Evolutionary conservation across 768 basidiomycete species (phyloP).

Genomic region (Lactarius hatsudake): DNA sequence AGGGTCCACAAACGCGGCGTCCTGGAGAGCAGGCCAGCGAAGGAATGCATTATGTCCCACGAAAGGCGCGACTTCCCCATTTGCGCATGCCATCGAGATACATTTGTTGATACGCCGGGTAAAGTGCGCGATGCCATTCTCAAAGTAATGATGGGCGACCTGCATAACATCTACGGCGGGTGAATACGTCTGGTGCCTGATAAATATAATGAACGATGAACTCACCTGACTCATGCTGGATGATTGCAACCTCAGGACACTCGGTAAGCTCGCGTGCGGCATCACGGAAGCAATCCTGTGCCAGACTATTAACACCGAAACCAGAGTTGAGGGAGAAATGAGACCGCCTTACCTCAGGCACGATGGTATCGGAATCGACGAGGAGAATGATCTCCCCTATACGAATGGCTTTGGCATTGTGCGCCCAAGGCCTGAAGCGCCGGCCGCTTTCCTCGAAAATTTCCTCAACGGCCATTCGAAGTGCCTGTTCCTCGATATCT

Average conservation of each 20-base stretch:
- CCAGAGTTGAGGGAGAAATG: background rate
- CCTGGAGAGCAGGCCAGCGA: conserved; percentile 86
- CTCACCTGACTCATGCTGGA: conserved; percentile 82
- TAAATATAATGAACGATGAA: background rate
- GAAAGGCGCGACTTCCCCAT: conserved; percentile 80
- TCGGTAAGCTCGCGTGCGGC: conserved; percentile 82
- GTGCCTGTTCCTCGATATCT: conserved; percentile 64
- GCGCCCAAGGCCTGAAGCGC: conserved; percentile 71
- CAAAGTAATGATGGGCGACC: conserved; percentile 85
- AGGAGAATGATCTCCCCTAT: conserved; percentile 79
- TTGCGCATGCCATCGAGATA: conserved; percentile 77
- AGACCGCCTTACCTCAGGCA: conserved; percentile 55
- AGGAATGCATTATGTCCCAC: conserved; percentile 89
- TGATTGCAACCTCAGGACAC: conserved; percentile 81
- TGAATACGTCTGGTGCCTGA: background rate
- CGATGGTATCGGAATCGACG: conserved; percentile 77
- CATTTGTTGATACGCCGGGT: conserved; percentile 82
- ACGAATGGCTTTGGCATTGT: conserved; percentile 70
- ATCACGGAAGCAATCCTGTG: conserved; percentile 81
- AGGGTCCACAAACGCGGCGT: conserved; percentile 71
- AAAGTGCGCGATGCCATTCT: conserved; percentile 87
- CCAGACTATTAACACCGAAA: background rate
- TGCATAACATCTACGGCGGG: conserved; percentile 72
- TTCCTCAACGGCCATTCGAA: conserved; percentile 74
- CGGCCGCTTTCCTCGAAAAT: conserved; percentile 55